These are phyloP conservation scores for Entamoeba invadens DNA, from an alignment of 208 protist genomes.

Conservation along the genomic window DNA sequence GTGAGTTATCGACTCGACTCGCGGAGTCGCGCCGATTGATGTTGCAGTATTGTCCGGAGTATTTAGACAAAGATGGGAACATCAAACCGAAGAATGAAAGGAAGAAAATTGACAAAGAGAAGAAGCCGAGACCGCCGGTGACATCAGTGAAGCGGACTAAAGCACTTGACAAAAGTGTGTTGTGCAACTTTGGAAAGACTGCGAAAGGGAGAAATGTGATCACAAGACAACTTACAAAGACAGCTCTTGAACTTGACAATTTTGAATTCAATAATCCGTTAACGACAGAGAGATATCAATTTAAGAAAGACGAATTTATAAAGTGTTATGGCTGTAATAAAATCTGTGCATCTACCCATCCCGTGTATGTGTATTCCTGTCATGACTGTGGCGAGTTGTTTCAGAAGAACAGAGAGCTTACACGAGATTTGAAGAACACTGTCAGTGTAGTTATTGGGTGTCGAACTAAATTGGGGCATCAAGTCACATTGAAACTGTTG, in stretches of 20 bases:
- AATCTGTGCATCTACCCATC: not conserved
- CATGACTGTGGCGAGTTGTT: not conserved
- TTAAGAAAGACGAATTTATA: not conserved
- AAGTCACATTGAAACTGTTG: not conserved
- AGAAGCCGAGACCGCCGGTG: not conserved
- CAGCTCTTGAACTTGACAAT: not conserved
- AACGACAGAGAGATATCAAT: not conserved
- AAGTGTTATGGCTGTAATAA: not conserved
- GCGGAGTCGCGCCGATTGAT: not conserved
- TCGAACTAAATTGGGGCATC: not conserved
- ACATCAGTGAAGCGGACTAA: not conserved
- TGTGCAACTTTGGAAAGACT: not conserved
- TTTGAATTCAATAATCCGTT: not conserved
- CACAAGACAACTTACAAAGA: not conserved
- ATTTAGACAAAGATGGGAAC: not conserved
- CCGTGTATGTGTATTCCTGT: not conserved
- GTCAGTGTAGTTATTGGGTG: not conserved
- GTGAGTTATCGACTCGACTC: not conserved
- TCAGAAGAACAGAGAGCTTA: not conserved
- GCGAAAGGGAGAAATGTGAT: not conserved
- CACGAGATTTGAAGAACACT: not conserved
- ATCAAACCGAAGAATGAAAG: not conserved
- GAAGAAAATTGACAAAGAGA: not conserved
- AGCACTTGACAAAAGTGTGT: not conserved
- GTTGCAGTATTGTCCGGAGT: not conserved